Evolutionary conservation across 1,284 basidiomycete genomes (phyloP).

Genomic region (Malassezia brasiliensis): DNA sequence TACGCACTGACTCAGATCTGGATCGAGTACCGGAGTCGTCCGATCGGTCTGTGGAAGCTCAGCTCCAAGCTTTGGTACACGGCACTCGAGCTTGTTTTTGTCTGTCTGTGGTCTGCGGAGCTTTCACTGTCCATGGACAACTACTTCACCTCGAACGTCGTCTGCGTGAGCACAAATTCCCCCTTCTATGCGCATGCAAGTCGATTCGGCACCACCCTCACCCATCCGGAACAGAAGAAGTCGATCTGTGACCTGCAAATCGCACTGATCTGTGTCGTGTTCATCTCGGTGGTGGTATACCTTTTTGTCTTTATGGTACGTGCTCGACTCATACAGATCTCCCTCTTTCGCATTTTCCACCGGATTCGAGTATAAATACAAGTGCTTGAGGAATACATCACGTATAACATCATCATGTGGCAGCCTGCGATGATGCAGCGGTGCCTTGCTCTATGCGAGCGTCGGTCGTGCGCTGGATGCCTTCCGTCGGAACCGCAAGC

Average conservation of each 20-base stretch:
- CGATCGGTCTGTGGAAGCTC: slow-evolving; percentile 71
- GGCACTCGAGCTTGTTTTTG: slow-evolving; percentile 60
- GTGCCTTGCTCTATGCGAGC: no score
- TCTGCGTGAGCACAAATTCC: slow-evolving; percentile 52
- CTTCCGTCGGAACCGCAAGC: no score
- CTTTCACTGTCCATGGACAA: slow-evolving; percentile 80
- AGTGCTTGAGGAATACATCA: background rate
- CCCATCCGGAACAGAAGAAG: slow-evolving; percentile 48
- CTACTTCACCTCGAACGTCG: slow-evolving; percentile 73
- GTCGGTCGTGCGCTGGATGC: no score
- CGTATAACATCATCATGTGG: no score
- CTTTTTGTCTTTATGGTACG: slow-evolving; percentile 37
- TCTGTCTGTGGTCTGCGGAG: slow-evolving; percentile 83
- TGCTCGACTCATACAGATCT: slow-evolving; percentile 8
- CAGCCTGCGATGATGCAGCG: no score
- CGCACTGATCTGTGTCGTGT: slow-evolving; percentile 50
- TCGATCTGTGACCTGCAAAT: slow-evolving; percentile 54
- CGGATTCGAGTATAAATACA: slow-evolving; percentile 2
- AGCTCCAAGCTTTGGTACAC: slow-evolving; percentile 41
- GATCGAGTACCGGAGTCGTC: slow-evolving; percentile 74
- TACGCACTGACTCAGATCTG: slow-evolving; percentile 59
- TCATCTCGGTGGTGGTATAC: slow-evolving; percentile 50
- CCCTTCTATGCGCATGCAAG: slow-evolving; percentile 55
- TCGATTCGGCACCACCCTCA: slow-evolving; percentile 48
- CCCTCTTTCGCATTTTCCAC: slow-evolving; percentile 37